Conservation (phyloP, 2,329 filamentous ascomycete genomes). For the Colletotrichum sp. region DNA sequence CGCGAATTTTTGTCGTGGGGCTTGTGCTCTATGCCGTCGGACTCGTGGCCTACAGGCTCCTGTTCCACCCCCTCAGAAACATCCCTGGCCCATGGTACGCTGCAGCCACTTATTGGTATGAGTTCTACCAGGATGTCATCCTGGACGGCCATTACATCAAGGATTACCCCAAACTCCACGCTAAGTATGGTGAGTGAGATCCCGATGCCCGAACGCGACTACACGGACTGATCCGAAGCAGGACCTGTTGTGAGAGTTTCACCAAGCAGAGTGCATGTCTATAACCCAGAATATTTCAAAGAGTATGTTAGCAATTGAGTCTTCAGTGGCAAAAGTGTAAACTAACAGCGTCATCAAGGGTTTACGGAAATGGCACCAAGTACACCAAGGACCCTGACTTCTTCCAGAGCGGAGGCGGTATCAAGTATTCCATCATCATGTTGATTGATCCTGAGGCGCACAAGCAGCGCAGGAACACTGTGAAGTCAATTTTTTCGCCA, state of each 20-base stretch:
- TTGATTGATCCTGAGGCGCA: conserved; percentile 2
- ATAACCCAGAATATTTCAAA: background rate
- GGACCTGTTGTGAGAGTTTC: background rate
- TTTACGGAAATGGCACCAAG: background rate
- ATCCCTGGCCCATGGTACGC: conserved; percentile 34
- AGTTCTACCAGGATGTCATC: conserved; percentile 26
- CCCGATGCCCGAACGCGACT: background rate
- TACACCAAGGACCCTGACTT: conserved; percentile 1
- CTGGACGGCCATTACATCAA: conserved; percentile 3
- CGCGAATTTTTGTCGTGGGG: background rate
- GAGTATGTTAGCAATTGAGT: background rate
- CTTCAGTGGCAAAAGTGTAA: background rate
- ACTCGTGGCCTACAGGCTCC: conserved; percentile 27
- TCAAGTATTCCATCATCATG: conserved; percentile 11
- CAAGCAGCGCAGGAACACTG: background rate
- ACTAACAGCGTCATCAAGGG: background rate
- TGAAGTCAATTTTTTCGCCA: background rate
- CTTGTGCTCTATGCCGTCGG: background rate
- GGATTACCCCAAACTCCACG: background rate
- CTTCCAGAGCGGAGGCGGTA: background rate
- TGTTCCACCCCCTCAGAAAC: conserved; percentile 32
- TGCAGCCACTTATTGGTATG: conserved; percentile 29
- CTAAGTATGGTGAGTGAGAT: background rate
- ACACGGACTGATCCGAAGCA: background rate
- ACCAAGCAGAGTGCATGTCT: background rate